These are phyloP conservation scores for Sonneratia alba DNA, from an alignment of 345 rosid genomes.

Conservation along the genomic window DNA sequence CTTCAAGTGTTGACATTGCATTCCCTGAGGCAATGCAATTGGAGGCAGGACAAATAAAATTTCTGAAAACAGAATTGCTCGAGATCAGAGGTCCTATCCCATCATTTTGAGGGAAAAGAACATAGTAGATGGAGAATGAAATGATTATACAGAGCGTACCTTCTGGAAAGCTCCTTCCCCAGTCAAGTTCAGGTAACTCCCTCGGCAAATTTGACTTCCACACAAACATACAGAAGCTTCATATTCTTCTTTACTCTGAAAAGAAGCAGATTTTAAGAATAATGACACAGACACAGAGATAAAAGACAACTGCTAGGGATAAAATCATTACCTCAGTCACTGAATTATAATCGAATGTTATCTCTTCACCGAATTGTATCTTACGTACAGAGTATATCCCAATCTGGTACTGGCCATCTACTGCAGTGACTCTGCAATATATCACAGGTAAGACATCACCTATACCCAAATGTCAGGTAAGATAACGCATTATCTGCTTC, in stretches of 20 bases:
- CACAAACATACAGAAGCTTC: constrained; percentile 99
- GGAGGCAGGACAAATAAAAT: background rate
- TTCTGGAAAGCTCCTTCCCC: constrained; percentile 98
- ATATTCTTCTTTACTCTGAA: constrained; percentile 97
- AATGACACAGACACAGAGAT: background rate
- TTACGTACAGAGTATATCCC: constrained; percentile 78
- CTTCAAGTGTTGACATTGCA: background rate
- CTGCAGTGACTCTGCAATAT: constrained; percentile 88
- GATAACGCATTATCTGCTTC: background rate
- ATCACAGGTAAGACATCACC: constrained; percentile 2
- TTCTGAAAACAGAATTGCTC: background rate
- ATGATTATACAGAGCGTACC: constrained; percentile 30
- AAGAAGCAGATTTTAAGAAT: constrained; percentile 14
- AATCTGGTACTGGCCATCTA: constrained; percentile 95
- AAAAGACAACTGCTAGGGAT: constrained; percentile 9
- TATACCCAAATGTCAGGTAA: background rate
- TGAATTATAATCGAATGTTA: constrained; percentile 95
- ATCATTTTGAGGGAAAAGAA: background rate
- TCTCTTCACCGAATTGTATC: constrained; percentile 89
- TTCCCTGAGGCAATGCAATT: background rate
- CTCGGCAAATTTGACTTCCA: constrained; percentile 99
- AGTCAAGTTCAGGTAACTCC: constrained; percentile 97
- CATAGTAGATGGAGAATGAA: background rate
- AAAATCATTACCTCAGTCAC: constrained; percentile 77
- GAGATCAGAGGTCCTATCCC: background rate